These are phyloP conservation scores for Beauveria brongniartii DNA, from an alignment of 2,329 filamentous ascomycete genomes.

Conservation along the genomic window DNA sequence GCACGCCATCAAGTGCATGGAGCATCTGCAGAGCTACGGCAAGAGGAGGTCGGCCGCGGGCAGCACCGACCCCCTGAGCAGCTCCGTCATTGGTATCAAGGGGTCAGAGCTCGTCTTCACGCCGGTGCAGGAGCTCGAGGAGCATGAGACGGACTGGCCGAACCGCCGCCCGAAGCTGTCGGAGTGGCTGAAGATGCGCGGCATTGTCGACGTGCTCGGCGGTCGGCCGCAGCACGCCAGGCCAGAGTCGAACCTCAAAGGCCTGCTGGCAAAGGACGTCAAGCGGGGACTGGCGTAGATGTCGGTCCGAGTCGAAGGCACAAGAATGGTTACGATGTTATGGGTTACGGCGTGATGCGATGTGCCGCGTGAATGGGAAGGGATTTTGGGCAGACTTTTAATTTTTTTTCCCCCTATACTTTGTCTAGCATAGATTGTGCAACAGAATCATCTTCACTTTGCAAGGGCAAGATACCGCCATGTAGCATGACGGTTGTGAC, in stretches of 20 bases:
- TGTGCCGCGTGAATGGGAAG: neutral
- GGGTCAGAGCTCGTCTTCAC: conserved; percentile 85
- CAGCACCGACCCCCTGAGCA: conserved; percentile 55
- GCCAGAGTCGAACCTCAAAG: conserved; percentile 43
- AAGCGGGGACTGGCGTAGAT: conserved; percentile 41
- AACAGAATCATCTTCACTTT: neutral
- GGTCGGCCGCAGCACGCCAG: conserved; percentile 53
- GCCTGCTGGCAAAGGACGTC: conserved; percentile 49
- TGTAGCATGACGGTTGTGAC: too few species aligned
- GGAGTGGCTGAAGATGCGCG: conserved; percentile 76
- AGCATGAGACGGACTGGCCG: conserved; percentile 84
- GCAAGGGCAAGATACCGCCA: neutral
- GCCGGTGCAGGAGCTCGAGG: conserved; percentile 72
- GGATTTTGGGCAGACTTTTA: neutral
- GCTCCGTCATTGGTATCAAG: conserved; percentile 83
- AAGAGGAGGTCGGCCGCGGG: conserved; percentile 39
- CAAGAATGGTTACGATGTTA: neutral
- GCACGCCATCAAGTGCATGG: conserved; percentile 87
- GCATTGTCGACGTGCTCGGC: conserved; percentile 75
- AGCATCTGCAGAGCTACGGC: conserved; percentile 76
- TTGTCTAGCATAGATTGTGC: neutral
- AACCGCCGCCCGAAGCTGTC: conserved; percentile 76
- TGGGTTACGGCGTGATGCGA: neutral
- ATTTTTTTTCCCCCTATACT: neutral
- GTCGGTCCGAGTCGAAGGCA: neutral